Evolutionary conservation across 768 basidiomycete species (phyloP).

Genomic region (Xerocomus spinulosus): DNA sequence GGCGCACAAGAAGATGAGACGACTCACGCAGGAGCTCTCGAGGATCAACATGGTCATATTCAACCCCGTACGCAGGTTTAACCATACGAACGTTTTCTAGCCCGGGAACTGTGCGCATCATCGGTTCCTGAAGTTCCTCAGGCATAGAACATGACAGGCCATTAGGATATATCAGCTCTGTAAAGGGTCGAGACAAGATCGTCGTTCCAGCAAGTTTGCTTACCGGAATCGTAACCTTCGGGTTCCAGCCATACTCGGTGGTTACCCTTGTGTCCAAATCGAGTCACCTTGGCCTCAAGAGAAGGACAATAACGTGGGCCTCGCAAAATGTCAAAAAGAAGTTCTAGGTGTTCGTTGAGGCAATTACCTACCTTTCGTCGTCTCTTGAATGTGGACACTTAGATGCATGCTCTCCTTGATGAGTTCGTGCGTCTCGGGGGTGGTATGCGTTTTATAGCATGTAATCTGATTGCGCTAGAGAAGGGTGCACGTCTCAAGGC

Average conservation of each 20-base stretch:
- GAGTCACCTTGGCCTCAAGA: slow-evolving; percentile 78
- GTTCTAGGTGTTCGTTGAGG: neutral
- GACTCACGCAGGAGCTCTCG: slow-evolving; percentile 68
- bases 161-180: slow-evolving; percentile 86
- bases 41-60: slow-evolving; percentile 89
- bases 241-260: slow-evolving; percentile 90
- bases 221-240: slow-evolving; percentile 86
- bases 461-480: slow-evolving; percentile 63
- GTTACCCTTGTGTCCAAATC: slow-evolving; percentile 64
- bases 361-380: slow-evolving; percentile 63
- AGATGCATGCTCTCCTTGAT: slow-evolving; percentile 70
- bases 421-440: slow-evolving; percentile 66
- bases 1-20: neutral
- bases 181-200: neutral
- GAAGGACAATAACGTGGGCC: slow-evolving; percentile 92
- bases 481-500: neutral
- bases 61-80: slow-evolving; percentile 85
- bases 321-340: slow-evolving; percentile 22
- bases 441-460: slow-evolving; percentile 74
- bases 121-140: slow-evolving; percentile 74
- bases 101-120: slow-evolving; percentile 83
- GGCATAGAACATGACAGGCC: slow-evolving; percentile 87
- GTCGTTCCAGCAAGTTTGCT: neutral
- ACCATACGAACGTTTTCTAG: slow-evolving; percentile 82
- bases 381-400: slow-evolving; percentile 84